phyloP scores from a whole-genome alignment of 768 basidiomycete species.

The Tylopilus felleus region DNA sequence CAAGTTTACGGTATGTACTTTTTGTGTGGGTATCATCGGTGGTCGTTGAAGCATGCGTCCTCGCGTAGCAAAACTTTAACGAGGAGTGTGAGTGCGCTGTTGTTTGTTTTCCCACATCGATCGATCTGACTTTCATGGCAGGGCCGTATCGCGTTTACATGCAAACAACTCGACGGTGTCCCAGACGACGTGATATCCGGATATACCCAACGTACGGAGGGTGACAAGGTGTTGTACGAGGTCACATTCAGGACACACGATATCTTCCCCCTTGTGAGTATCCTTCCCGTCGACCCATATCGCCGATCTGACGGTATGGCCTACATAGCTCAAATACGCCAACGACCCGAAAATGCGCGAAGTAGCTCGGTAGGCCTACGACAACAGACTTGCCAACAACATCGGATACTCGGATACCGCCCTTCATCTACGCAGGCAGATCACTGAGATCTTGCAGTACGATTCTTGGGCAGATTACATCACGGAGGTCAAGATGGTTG shows the following conservation, averaged over 20 bases:
- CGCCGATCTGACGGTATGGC: not conserved
- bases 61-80: too few species aligned
- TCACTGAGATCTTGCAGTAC: slow-evolving; percentile 67
- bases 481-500: slow-evolving; percentile 86
- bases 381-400: slow-evolving; percentile 66
- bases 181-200: too few species aligned
- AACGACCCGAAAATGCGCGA: slow-evolving; percentile 66
- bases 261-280: slow-evolving; percentile 68
- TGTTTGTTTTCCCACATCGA: too few species aligned
- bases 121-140: too few species aligned
- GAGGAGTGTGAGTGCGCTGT: too few species aligned
- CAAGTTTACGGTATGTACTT: too few species aligned
- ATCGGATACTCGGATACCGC: slow-evolving; percentile 66
- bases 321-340: slow-evolving; percentile 82
- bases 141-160: too few species aligned
- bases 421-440: slow-evolving; percentile 65
- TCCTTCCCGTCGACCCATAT: not conserved
- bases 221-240: slow-evolving; percentile 57
- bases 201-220: slow-evolving; percentile 43
- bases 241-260: slow-evolving; percentile 83
- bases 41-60: too few species aligned
- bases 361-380: slow-evolving; percentile 62
- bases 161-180: too few species aligned
- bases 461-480: slow-evolving; percentile 81
- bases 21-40: too few species aligned